Evolutionary conservation across 179 eudicot species (phyloP).

Genomic region (Amaranthus tricolor): DNA sequence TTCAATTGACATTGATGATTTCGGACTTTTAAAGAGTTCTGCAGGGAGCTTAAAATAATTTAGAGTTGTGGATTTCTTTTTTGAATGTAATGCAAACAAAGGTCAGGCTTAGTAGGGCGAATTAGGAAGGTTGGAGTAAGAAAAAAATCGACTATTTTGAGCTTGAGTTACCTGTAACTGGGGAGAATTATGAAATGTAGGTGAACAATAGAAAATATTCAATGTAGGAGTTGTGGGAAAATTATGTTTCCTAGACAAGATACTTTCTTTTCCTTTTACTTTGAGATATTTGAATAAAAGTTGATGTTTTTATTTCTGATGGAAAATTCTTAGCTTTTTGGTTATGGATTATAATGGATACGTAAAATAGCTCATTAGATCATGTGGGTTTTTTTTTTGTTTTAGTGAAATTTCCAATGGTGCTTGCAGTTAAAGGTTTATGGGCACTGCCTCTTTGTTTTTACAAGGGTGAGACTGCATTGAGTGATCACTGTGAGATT

Average conservation of each 20-base stretch:
- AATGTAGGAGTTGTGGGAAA: neutral
- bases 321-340: too few relatives aligned
- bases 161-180: neutral
- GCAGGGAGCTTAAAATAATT: neutral
- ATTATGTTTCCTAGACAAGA: neutral
- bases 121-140: slow-evolving; percentile 2
- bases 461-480: too few relatives aligned
- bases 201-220: neutral
- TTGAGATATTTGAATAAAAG: too few relatives aligned
- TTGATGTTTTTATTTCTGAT: too few relatives aligned
- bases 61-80: neutral
- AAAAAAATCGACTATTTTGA: neutral
- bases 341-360: too few relatives aligned
- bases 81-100: neutral
- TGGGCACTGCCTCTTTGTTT: too few relatives aligned
- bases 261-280: too few relatives aligned
- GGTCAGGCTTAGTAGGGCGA: neutral
- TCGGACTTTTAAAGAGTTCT: neutral
- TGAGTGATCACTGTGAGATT: too few relatives aligned
- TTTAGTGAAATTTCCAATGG: too few relatives aligned
- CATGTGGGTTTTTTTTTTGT: too few relatives aligned
- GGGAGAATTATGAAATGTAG: slow-evolving; percentile 1
- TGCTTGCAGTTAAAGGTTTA: too few relatives aligned
- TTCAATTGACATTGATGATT: slow-evolving; percentile 4
- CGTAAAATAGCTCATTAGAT: too few relatives aligned